Percentiles rank a stretch among this genome's conserved stretches.
These are phyloP conservation scores for Henckelia pumila DNA, from an alignment of 257 asterid species.

Conservation along the genomic window DNA sequence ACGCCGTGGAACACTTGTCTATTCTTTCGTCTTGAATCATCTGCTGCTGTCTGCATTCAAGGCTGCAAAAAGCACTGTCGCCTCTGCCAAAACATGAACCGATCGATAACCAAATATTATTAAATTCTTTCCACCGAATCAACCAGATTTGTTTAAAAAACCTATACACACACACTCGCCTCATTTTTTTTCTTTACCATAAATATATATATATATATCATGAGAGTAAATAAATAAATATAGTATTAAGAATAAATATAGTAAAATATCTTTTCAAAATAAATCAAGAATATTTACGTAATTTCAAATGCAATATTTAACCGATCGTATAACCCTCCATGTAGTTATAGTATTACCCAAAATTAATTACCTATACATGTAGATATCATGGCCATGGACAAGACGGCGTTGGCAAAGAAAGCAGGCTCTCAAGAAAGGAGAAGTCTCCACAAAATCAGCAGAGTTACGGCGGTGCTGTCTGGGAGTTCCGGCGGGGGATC, in stretches of 20 bases:
- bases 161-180: too few relatives aligned
- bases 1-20: slow-evolving; percentile 47
- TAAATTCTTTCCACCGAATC: background rate
- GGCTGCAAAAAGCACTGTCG: slow-evolving; percentile 90
- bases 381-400: slow-evolving; percentile 73
- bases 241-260: too few relatives aligned
- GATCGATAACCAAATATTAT: background rate
- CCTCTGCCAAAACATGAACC: slow-evolving; percentile 51
- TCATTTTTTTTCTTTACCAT: too few relatives aligned
- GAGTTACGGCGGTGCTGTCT: slow-evolving; percentile 55
- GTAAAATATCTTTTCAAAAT: too few relatives aligned
- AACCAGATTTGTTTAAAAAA: too few relatives aligned
- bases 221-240: too few relatives aligned
- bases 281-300: too few relatives aligned
- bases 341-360: too few relatives aligned
- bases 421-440: slow-evolving; percentile 65
- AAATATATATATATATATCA: too few relatives aligned
- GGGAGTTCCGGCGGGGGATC: slow-evolving; percentile 29
- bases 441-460: slow-evolving; percentile 42
- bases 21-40: slow-evolving; percentile 69
- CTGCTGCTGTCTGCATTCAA: slow-evolving; percentile 76
- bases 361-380: slow-evolving; percentile 94
- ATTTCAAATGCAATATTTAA: too few relatives aligned
- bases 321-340: too few relatives aligned
- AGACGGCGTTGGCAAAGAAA: slow-evolving; percentile 67